Conservation (phyloP, 306 rosid genomes). For the Lagenaria siceraria region DNA sequence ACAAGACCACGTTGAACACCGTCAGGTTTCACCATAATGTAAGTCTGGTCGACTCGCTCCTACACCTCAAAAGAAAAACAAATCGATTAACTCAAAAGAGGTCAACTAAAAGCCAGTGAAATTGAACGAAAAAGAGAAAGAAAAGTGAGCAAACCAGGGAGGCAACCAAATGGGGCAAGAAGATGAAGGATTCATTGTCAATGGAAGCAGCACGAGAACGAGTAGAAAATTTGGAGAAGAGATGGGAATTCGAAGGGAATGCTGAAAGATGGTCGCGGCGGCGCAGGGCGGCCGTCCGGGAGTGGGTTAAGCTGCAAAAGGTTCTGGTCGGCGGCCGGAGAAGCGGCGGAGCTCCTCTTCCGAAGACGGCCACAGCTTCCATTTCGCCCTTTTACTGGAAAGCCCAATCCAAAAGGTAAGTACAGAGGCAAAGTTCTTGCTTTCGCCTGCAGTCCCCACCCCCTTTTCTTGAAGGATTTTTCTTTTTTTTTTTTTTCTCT, state of each 20-base stretch:
- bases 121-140: not conserved
- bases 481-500: too few species aligned
- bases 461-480: slow-evolving; percentile 11
- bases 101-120: not conserved
- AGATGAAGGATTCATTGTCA: slow-evolving; percentile 35
- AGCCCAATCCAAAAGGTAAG: slow-evolving; percentile 72
- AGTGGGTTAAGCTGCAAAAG: slow-evolving; percentile 16
- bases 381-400: slow-evolving; percentile 25
- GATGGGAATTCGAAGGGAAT: slow-evolving; percentile 54
- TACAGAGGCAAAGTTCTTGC: slow-evolving; percentile 45
- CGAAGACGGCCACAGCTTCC: slow-evolving; percentile 40
- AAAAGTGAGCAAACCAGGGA: slow-evolving; percentile 38
- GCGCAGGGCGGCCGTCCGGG: slow-evolving; percentile 7
- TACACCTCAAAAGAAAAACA: slow-evolving; percentile 24
- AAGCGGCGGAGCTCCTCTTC: slow-evolving; percentile 38
- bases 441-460: slow-evolving; percentile 60
- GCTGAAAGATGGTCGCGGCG: slow-evolving; percentile 40
- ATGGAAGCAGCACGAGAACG: slow-evolving; percentile 30
- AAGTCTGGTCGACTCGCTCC: slow-evolving; percentile 82
- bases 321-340: slow-evolving; percentile 23
- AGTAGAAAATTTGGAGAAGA: slow-evolving; percentile 27
- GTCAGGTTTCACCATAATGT: slow-evolving; percentile 95
- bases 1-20: slow-evolving; percentile 98
- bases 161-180: slow-evolving; percentile 75
- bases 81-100: not conserved